Conservation (phyloP, 495 filamentous ascomycete genomes). For the Aspergillus taichungensis region DNA sequence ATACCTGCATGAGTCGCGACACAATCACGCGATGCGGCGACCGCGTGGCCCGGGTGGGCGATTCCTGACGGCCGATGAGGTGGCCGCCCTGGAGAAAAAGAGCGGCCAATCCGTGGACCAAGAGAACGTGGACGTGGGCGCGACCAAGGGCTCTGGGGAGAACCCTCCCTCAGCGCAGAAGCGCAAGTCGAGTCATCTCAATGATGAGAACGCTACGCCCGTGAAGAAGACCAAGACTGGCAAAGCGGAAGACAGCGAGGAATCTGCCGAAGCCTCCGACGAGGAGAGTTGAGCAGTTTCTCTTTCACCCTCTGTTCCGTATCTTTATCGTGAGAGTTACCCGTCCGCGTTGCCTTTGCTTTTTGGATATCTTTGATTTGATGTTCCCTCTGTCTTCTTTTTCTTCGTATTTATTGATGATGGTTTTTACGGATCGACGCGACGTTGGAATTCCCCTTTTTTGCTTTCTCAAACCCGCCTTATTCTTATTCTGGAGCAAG, state of each 20-base stretch:
- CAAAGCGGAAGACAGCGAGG: conserved; percentile 24
- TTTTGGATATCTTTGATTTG: conserved; percentile 4
- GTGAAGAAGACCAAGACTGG: conserved; percentile 41
- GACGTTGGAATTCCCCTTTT: conserved; percentile 3
- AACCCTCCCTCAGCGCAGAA: conserved; percentile 32
- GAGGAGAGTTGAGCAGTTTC: conserved; percentile 35
- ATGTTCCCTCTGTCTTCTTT: conserved; percentile 11
- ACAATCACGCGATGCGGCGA: conserved; percentile 97
- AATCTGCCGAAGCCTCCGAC: conserved; percentile 39
- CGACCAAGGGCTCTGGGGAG: conserved; percentile 13
- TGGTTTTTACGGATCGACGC: conserved; percentile 30
- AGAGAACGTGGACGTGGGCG: conserved; percentile 27
- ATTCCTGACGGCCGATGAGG: conserved; percentile 97
- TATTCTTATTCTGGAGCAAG: conserved; percentile 27
- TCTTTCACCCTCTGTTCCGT: neutral
- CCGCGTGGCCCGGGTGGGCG: conserved; percentile 93
- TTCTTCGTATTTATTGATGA: conserved; percentile 19
- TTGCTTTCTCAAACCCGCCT: conserved; percentile 7
- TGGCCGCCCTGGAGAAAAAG: conserved; percentile 73
- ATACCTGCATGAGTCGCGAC: conserved; percentile 96
- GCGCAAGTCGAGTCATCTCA: conserved; percentile 41
- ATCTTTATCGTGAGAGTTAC: neutral
- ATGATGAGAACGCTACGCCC: conserved; percentile 31
- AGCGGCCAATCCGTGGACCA: conserved; percentile 23
- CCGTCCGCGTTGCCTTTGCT: neutral